Evolutionary conservation across 345 rosid genomes (phyloP), one percentile per base, ranked within the genome.

Genomic region (Rhizophora apiculata): DNA sequence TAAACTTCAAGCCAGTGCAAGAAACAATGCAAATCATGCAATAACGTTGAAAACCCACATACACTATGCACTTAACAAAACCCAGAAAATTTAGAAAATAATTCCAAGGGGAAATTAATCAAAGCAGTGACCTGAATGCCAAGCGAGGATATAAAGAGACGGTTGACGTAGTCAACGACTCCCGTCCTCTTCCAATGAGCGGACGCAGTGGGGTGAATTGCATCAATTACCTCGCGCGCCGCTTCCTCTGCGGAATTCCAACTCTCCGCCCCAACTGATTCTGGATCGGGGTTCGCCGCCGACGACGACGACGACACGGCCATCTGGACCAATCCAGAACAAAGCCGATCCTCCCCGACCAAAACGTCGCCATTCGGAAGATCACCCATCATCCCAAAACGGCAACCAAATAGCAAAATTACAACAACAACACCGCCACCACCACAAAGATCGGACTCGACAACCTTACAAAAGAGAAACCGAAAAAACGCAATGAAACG

Each of bases 131-230:
- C 82, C 82, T 78, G 66, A 27, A 36, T 66, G 13, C 71, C 80
- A 51, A 78, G 60, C 31, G 68, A 67, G 15, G 48, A 32, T 49
- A 30, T 67, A 54, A 81, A 63, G 31, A 81, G 77, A n/a, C 60
- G 32, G 46, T 62, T 75, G 51, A 81, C 68, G 49, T 72, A 78
- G 27, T 63, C 60, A 6, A 76, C 8, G 27, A 81, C 68, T 31
- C 73, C 53, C 59, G 59, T 72, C 60, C 82, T 64, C 51, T 73
- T 66, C 20, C 55, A 29, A 29, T 72, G 54, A 0, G 73, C 73
- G 11, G 20, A 66, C 8, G 60, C 36, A 39, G 82, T 78, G 3
- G 82, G 85, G 62, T 74, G 78, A 8, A 81, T 70, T 22, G 21
- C 64, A 51, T 62, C 16, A 31, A 78, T 21, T 15, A 78, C 67